Conservation (phyloP, 169 alveolate genomes). For the Plasmodium vinckei region DNA sequence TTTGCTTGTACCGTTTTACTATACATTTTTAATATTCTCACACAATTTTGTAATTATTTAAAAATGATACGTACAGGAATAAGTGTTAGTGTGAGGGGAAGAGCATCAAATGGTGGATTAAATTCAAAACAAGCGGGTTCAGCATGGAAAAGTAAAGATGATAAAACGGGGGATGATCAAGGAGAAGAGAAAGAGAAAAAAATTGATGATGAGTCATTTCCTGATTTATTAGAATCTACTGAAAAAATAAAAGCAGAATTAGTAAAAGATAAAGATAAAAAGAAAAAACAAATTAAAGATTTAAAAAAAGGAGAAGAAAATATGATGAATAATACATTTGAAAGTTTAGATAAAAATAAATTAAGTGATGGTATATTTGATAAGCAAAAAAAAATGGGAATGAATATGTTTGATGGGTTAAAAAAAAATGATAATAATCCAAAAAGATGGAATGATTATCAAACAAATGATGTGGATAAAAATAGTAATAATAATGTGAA, state of each 20-base stretch:
- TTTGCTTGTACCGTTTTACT: not conserved
- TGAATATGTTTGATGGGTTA: conserved; percentile 35
- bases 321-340: conserved; percentile 2
- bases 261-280: conserved; percentile 60
- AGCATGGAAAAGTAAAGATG: conserved; percentile 65
- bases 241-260: conserved; percentile 71
- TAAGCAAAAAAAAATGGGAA: conserved; percentile 37
- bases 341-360: not conserved
- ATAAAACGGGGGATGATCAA: conserved; percentile 25
- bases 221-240: conserved; percentile 69
- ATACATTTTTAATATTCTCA: not conserved
- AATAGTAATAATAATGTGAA: not conserved
- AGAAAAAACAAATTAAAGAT: conserved; percentile 58
- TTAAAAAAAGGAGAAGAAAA: conserved; percentile 41
- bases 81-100: conserved; percentile 73
- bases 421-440: conserved; percentile 41
- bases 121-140: conserved; percentile 57
- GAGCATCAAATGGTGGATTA: conserved; percentile 38
- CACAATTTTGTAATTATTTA: not conserved
- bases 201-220: conserved; percentile 72
- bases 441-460: conserved; percentile 36
- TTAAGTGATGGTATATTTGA: conserved; percentile 6
- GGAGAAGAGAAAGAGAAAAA: conserved; percentile 70
- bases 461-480: conserved; percentile 28
- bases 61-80: conserved; percentile 4